phyloP scores from a whole-genome alignment of 2,329 filamentous ascomycete species.

The Xylariaceae sp. region DNA sequence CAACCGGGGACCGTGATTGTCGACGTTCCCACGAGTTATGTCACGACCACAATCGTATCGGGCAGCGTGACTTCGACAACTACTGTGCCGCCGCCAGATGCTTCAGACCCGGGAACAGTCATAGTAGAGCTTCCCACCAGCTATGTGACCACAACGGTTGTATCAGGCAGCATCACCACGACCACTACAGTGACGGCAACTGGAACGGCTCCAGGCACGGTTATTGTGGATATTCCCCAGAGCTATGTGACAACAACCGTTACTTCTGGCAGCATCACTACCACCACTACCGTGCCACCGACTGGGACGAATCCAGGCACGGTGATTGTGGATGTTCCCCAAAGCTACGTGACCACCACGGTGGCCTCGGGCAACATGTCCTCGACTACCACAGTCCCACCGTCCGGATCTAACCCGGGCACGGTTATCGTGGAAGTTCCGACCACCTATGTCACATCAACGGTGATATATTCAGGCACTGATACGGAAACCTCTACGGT shows the following conservation, averaged over 20 bases:
- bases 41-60: no score
- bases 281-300: neutral
- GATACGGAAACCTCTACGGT: neutral
- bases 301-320: slow-evolving; percentile 1
- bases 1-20: no score
- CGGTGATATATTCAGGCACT: neutral
- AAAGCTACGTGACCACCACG: neutral
- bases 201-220: no score
- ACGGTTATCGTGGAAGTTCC: neutral
- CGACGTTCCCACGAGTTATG: no score
- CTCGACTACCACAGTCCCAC: neutral
- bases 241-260: neutral
- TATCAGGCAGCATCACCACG: no score
- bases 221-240: neutral
- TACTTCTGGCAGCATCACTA: neutral
- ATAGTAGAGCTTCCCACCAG: no score
- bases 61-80: no score
- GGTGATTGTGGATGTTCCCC: neutral
- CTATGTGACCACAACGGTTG: no score
- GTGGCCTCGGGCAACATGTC: neutral
- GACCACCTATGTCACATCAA: neutral
- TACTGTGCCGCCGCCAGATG: no score
- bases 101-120: no score
- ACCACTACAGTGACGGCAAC: no score
- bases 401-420: neutral